Evolutionary conservation across 1,284 basidiomycete genomes (phyloP), one percentile per base, ranked within the genome.

Genomic region (Tylopilus microsporus): DNA sequence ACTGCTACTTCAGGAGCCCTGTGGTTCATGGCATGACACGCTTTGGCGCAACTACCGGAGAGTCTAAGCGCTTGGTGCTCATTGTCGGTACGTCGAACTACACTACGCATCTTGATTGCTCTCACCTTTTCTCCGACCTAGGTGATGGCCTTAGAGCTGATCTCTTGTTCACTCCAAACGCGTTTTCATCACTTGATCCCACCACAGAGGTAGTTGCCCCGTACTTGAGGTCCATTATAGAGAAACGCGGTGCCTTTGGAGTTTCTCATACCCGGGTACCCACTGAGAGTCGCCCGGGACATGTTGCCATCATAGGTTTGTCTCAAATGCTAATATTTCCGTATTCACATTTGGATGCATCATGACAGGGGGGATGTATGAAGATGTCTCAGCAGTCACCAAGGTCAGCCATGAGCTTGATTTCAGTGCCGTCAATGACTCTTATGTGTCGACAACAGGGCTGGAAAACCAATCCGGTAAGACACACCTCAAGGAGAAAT

Each of bases 361-460:
- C 25, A 4, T 25, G 25, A 25, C 25, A 87, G 86, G 82, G 42
- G 92, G 92, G 10, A 93, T 94, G 90, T 94, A 95, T 70, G 93
- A 95, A 72, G 92, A 95, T 66, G 91, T 93, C 7, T 92, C 89
- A 7, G 92, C 92, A 15, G 92, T 95, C 36, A 93, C 88, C 62
- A 90, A 87, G 84, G 85, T 86, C 73, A 64, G 76, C 60, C 37
- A 45, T 37, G 21, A 53, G 10, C 21, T 12, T 49, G 18, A 21
- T 39, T 60, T 25, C 43, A 41, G 3, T 59, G 34, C 49, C 21
- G 16, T 54, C 47, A 30, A 55, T 65, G n/a, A 65, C 53, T 49
- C 59, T 25, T 52, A 32, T 12, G 8, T 30, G 7, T 9, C 21
- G 15, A 60, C 56, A 54, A 46, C 61, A 90, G 87, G 92, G 91